Evolutionary conservation across 805 yeast species (phyloP).

Genomic region (Saccharomycopsis lassenensis): DNA sequence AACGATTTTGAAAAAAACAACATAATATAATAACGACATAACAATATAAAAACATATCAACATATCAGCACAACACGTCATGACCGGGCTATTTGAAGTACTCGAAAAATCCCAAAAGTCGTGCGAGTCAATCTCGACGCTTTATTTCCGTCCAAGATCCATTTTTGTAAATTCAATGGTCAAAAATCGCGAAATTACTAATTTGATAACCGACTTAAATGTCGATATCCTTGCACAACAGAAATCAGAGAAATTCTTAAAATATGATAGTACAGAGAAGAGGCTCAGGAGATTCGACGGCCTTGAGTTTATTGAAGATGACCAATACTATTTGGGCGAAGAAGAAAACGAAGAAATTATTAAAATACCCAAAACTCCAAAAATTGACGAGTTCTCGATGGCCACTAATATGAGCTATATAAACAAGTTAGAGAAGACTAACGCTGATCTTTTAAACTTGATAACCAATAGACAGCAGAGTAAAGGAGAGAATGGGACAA

Average conservation of each 20-base stretch:
- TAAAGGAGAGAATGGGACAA: not conserved
- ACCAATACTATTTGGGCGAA: not conserved
- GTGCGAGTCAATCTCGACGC: conserved; percentile 3
- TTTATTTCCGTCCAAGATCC: conserved; percentile 11
- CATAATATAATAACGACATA: no score
- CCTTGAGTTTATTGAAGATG: conserved; percentile 8
- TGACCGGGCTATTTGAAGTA: no score
- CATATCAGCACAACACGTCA: no score
- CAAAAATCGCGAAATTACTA: conserved; percentile 15
- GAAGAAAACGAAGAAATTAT: conserved; percentile 12
- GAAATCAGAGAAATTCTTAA: conserved; percentile 3
- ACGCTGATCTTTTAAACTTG: conserved; percentile 1
- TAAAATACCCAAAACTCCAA: conserved; percentile 6
- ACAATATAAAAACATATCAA: no score
- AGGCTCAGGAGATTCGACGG: conserved; percentile 12
- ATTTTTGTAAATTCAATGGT: conserved; percentile 14
- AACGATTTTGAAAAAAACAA: no score
- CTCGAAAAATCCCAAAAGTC: not conserved
- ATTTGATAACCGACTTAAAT: conserved; percentile 15
- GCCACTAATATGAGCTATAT: conserved; percentile 8
- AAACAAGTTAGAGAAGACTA: conserved; percentile 3
- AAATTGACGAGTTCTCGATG: conserved; percentile 9
- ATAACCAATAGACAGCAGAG: not conserved
- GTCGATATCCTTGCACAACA: conserved; percentile 1
- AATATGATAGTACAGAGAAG: conserved; percentile 3